Base-by-base conservation (phyloP, 148 eudicot species). In the Salicornia ramosissima region DNA sequence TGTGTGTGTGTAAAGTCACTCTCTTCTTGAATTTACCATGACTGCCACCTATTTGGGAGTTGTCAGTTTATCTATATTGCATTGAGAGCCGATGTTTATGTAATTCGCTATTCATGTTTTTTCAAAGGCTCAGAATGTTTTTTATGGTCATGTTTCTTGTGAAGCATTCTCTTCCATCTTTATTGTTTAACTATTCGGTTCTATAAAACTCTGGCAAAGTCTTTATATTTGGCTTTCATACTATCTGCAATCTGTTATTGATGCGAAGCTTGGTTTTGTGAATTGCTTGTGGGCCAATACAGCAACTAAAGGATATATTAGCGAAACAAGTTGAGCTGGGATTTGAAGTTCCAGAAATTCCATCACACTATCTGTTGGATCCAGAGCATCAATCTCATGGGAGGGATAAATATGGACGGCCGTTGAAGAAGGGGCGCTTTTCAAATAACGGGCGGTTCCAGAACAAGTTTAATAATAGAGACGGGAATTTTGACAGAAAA, bases 321-420 rank as follows among this genome's bases (percentile, higher is more conserved):
- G 95, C 91, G 43, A 90, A 88, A 74, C 98, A 93, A 80, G 95
- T 79, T 50, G 89, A 93, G 74, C 71, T 93, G 77, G 98, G 98
- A 24, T 86, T 84, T 80, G 96, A 93, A 83, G 96, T 93, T 71
- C 95, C 98, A 19, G 98, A 93, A 76, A 86, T 93, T 29, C 96
- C 98, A 42, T 66, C 96, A 6, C 77, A 70, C 74, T 93, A 93
- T 79, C 67, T 90, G 58, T 78, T 81, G 50, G 96, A 90, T 74
- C 53, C 80, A 4, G 91, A 86, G 69, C 71, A 65, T 39, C 84
- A 73, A 69, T 66, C 49, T 21, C 68, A 65, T 25, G 83, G 78
- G 45, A 79, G 69, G 62, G 80, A 75, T 24, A 67, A 71, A 31
- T 77, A 74, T 39, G 70, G 68, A 47, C 80, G 75, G 60, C 71